phyloP scores from a whole-genome alignment of 2,329 filamentous ascomycete species.

The Lithohypha guttulata region DNA sequence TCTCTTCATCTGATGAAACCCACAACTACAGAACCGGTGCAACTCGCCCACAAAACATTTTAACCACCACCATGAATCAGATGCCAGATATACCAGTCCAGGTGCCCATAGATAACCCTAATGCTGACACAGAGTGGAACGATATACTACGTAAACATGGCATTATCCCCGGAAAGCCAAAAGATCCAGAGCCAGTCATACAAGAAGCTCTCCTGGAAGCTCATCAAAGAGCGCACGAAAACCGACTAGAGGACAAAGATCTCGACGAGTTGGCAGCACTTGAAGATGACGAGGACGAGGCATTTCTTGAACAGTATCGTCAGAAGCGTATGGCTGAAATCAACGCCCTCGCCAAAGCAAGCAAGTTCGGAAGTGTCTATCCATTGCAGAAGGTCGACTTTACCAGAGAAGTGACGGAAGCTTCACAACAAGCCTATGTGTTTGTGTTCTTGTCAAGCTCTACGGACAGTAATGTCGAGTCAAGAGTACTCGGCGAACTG shows the following conservation, averaged over 20 bases:
- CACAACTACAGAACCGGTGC: no score
- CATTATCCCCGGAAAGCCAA: slow-evolving; percentile 93
- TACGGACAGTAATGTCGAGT: slow-evolving; percentile 71
- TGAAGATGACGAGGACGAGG: slow-evolving; percentile 91
- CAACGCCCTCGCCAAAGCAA: slow-evolving; percentile 60
- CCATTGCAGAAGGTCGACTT: slow-evolving; percentile 93
- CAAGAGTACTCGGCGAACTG: slow-evolving; percentile 67
- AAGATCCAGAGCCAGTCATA: slow-evolving; percentile 89
- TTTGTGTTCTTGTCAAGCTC: slow-evolving; percentile 75
- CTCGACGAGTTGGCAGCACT: slow-evolving; percentile 86
- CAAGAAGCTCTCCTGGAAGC: slow-evolving; percentile 87
- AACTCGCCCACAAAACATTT: neutral
- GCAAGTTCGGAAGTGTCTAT: slow-evolving; percentile 81
- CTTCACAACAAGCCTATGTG: slow-evolving; percentile 57
- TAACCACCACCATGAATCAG: slow-evolving; percentile 3
- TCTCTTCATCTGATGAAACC: no score
- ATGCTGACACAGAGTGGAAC: slow-evolving; percentile 99
- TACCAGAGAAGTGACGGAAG: slow-evolving; percentile 79
- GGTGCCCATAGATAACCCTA: slow-evolving; percentile 87
- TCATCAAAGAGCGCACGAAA: slow-evolving; percentile 74
- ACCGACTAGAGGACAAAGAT: slow-evolving; percentile 85
- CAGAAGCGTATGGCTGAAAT: slow-evolving; percentile 75
- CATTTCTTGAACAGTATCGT: slow-evolving; percentile 77
- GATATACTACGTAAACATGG: slow-evolving; percentile 96
- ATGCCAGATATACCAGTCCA: slow-evolving; percentile 46